Conservation (phyloP, 2,329 filamentous ascomycete genomes). For the Biscogniauxia marginata region DNA sequence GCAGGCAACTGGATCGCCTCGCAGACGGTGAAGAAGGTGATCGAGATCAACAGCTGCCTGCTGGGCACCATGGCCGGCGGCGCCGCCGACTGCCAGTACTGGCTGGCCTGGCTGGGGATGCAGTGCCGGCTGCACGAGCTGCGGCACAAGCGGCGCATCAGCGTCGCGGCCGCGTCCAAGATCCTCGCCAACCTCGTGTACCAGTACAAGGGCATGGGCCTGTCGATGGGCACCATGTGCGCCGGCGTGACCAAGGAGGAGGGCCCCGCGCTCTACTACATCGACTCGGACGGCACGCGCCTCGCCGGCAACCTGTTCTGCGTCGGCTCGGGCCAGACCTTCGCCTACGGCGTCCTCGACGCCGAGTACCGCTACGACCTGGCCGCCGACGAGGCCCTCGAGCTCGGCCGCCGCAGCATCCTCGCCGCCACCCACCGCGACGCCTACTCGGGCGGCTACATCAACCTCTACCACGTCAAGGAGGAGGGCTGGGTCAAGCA, state of each 20-base stretch:
- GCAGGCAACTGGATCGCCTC: slow-evolving; percentile 99
- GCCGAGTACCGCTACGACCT: slow-evolving; percentile 93
- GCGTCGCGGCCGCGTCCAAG: slow-evolving; percentile 94
- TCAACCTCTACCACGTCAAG: slow-evolving; percentile 99
- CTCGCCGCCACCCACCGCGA: slow-evolving; percentile 94
- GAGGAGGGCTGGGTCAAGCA: slow-evolving; percentile 99
- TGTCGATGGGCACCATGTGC: slow-evolving; percentile 99
- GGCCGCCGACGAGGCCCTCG: slow-evolving; percentile 81
- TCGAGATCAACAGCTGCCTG: slow-evolving; percentile 93
- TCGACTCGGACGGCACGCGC: slow-evolving; percentile 94
- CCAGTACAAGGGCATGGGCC: slow-evolving; percentile 96
- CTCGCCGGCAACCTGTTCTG: slow-evolving; percentile 95
- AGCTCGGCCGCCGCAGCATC: slow-evolving; percentile 88
- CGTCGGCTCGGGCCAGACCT: slow-evolving; percentile 96
- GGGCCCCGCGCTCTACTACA: slow-evolving; percentile 97
- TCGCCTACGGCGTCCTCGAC: slow-evolving; percentile 96
- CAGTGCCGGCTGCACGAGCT: slow-evolving; percentile 99
- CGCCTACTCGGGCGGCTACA: slow-evolving; percentile 97
- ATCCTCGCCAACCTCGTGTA: slow-evolving; percentile 98
- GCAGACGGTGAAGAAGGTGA: slow-evolving; percentile 99
- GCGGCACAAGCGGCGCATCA: slow-evolving; percentile 97
- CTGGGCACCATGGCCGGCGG: slow-evolving; percentile 98
- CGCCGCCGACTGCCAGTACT: slow-evolving; percentile 99
- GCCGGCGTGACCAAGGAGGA: slow-evolving; percentile 94
- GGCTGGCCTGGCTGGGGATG: slow-evolving; percentile 98